Percentiles rank a stretch among this genome's conserved stretches.
Conservation (phyloP, 768 basidiomycete species). For the Sarcomyxa edulis region DNA sequence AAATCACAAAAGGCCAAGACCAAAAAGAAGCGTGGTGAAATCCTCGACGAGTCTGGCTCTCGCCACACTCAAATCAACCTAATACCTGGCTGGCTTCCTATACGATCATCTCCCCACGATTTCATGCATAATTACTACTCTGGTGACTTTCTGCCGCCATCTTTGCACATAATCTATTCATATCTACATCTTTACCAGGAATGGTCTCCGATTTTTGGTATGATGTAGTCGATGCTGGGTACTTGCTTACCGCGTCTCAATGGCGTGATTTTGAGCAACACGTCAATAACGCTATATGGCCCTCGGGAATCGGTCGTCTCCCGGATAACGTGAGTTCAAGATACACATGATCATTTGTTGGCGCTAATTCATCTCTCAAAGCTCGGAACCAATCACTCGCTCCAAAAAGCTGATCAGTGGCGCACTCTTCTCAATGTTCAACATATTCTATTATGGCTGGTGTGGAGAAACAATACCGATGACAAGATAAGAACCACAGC, state of each 20-base stretch:
- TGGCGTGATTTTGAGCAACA: conserved; percentile 22
- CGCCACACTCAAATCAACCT: conserved; percentile 17
- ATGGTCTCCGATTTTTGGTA: conserved; percentile 17
- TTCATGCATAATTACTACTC: conserved; percentile 27
- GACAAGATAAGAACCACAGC: conserved; percentile 11
- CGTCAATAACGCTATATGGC: no score
- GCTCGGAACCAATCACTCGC: conserved; percentile 24
- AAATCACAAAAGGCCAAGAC: conserved; percentile 9
- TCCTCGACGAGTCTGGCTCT: conserved; percentile 17
- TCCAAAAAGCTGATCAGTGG: conserved; percentile 30
- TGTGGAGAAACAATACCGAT: conserved; percentile 17
- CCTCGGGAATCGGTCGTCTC: conserved; percentile 21
- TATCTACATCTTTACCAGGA: conserved; percentile 6
- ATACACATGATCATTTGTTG: conserved; percentile 2
- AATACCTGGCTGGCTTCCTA: conserved; percentile 22
- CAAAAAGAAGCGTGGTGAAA: conserved; percentile 8
- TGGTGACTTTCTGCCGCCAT: conserved; percentile 7
- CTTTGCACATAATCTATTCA: background rate
- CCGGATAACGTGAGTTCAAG: conserved; percentile 24
- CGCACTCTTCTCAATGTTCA: conserved; percentile 15
- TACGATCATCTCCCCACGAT: conserved; percentile 17
- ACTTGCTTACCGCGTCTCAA: conserved; percentile 20
- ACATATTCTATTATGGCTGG: conserved; percentile 21
- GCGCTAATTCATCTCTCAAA: conserved; percentile 9
- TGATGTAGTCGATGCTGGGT: conserved; percentile 13